These are phyloP conservation scores for Cyberlindnera mrakii DNA, from an alignment of 805 yeast species.

Conservation along the genomic window DNA sequence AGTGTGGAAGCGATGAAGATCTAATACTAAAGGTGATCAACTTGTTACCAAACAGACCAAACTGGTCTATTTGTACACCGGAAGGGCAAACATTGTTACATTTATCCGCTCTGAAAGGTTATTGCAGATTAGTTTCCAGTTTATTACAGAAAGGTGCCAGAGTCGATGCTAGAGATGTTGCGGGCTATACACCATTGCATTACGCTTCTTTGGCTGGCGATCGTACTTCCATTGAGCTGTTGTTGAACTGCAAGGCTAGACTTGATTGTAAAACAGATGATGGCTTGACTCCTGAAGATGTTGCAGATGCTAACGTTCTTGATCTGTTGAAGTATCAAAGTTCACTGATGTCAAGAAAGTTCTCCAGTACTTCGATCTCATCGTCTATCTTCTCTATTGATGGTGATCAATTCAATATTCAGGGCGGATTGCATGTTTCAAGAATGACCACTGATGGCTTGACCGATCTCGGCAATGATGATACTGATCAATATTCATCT, in stretches of 20 bases:
- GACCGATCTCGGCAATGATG: conserved; percentile 23
- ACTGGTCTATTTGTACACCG: conserved; percentile 73
- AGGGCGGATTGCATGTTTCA: conserved; percentile 27
- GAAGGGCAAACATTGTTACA: conserved; percentile 90
- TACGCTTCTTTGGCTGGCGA: conserved; percentile 77
- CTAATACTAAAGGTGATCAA: conserved; percentile 48
- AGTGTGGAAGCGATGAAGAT: conserved; percentile 28
- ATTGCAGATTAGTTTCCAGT: conserved; percentile 51
- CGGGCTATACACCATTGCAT: conserved; percentile 84
- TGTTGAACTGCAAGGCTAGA: conserved; percentile 61
- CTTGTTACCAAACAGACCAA: conserved; percentile 64
- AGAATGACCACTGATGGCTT: conserved; percentile 27
- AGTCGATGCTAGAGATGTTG: conserved; percentile 66
- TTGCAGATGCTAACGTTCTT: conserved; percentile 32
- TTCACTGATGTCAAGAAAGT: conserved; percentile 17
- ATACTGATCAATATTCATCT: conserved; percentile 9
- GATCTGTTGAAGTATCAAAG: conserved; percentile 23
- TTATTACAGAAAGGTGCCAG: conserved; percentile 63
- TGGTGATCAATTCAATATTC: conserved; percentile 22
- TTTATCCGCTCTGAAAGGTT: conserved; percentile 74
- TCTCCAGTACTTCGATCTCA: conserved; percentile 20
- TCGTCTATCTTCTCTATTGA: conserved; percentile 28
- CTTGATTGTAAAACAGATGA: conserved; percentile 44
- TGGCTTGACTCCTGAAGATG: conserved; percentile 39
- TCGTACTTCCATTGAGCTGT: conserved; percentile 53